A percentile compares a stretch with the other conserved stretches of the same genome.
Evolutionary conservation across 257 asterid genomes (phyloP).

Genomic region (Petunia axillaris): DNA sequence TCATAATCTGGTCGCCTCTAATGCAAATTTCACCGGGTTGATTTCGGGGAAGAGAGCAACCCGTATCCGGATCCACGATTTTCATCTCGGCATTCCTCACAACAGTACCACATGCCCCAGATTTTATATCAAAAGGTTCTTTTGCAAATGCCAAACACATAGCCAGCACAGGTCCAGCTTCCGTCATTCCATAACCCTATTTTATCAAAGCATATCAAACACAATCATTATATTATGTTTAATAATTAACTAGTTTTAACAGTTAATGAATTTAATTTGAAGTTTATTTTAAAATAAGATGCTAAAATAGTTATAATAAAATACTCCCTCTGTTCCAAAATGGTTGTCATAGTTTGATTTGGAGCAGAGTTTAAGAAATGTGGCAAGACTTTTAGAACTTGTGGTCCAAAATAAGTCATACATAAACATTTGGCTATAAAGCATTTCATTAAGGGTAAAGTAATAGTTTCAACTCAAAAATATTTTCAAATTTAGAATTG

Average conservation of each 20-base stretch:
- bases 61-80: constrained; percentile 69
- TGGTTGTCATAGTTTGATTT: too few relatives aligned
- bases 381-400: too few relatives aligned
- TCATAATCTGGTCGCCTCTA: constrained; percentile 92
- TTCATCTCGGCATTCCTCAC: constrained; percentile 94
- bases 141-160: constrained; percentile 95
- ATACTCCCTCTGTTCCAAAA: too few relatives aligned
- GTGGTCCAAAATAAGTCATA: too few relatives aligned
- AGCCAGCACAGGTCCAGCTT: constrained; percentile 90
- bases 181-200: constrained; percentile 98
- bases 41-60: constrained; percentile 65
- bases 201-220: background rate
- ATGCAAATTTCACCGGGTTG: constrained; percentile 89
- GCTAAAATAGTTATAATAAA: background rate
- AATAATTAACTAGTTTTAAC: background rate
- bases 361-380: too few relatives aligned
- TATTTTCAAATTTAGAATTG: too few relatives aligned
- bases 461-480: too few relatives aligned
- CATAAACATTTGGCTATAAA: too few relatives aligned
- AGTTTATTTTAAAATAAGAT: background rate
- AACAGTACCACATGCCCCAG: constrained; percentile 93
- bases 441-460: too few relatives aligned
- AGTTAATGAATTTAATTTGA: background rate
- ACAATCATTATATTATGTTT: too few relatives aligned
- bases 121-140: constrained; percentile 72